Conservation (phyloP, 495 filamentous ascomycete species). For the Penicillium coffeae region DNA sequence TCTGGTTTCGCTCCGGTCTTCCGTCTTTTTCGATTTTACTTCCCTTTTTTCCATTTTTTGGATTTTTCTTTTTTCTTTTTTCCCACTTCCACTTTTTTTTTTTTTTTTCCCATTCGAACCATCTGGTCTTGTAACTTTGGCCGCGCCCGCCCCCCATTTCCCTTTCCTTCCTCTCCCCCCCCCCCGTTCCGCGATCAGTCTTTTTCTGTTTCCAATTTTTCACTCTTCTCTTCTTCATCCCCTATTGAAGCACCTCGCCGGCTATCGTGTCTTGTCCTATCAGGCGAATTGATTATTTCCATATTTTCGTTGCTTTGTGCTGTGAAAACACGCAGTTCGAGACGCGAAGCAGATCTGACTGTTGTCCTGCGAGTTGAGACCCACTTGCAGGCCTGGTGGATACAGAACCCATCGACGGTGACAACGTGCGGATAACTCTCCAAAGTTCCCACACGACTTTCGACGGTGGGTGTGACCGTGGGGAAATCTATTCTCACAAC, state of each 20-base stretch:
- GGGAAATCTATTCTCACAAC: conserved; percentile 39
- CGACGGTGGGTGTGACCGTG: conserved; percentile 42
- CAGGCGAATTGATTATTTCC: not conserved
- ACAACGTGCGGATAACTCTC: conserved; percentile 46
- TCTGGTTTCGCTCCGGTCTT: conserved; percentile 21
- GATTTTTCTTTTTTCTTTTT: conserved; percentile 19
- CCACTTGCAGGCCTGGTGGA: conserved; percentile 46
- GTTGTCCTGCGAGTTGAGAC: conserved; percentile 36
- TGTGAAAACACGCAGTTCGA: conserved; percentile 18
- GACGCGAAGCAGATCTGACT: conserved; percentile 44
- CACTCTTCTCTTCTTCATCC: not conserved
- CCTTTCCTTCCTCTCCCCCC: conserved; percentile 26
- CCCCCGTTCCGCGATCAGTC: conserved; percentile 10
- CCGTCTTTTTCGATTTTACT: conserved; percentile 24
- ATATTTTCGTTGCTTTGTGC: conserved; percentile 8
- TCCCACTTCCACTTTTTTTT: conserved; percentile 25
- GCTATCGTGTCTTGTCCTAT: not conserved
- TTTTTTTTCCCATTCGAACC: conserved; percentile 16
- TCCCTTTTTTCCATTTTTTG: conserved; percentile 18
- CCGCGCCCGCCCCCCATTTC: conserved; percentile 21
- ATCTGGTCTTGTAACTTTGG: conserved; percentile 27
- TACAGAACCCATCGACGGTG: conserved; percentile 41
- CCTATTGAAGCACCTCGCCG: not conserved
- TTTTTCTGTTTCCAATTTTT: conserved; percentile 8
- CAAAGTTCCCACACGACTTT: conserved; percentile 40